A percentile compares a stretch with the other conserved stretches of the same genome.
phyloP scores from a whole-genome alignment of 2,329 filamentous ascomycete species.

The Aspergillus texensis region DNA sequence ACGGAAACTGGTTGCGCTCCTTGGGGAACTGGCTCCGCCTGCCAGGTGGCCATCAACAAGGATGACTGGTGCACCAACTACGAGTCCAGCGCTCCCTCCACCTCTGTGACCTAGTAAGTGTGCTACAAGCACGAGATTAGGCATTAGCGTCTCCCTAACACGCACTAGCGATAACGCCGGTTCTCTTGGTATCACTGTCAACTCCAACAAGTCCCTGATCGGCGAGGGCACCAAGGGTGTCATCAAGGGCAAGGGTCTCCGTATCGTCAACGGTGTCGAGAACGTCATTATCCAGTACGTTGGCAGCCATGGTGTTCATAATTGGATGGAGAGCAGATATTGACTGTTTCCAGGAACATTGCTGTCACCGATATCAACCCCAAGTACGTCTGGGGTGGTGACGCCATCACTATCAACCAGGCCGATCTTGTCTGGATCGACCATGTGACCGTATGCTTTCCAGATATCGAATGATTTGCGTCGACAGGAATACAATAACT shows the following conservation, averaged over 20 bases:
- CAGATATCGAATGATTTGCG: constrained; percentile 47
- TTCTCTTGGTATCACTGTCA: constrained; percentile 53
- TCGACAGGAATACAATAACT: constrained; percentile 27
- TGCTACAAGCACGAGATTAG: neutral
- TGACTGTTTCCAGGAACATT: constrained; percentile 44
- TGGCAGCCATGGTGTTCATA: constrained; percentile 51
- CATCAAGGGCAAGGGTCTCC: constrained; percentile 61
- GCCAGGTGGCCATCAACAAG: constrained; percentile 65
- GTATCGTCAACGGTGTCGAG: constrained; percentile 49
- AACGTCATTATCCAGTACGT: constrained; percentile 61
- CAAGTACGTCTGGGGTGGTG: constrained; percentile 62
- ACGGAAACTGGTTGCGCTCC: constrained; percentile 61
- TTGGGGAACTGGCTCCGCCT: constrained; percentile 55
- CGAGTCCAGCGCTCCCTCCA: constrained; percentile 54
- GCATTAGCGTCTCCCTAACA: neutral
- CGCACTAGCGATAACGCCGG: constrained; percentile 54
- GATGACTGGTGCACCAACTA: constrained; percentile 63
- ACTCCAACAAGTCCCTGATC: constrained; percentile 61
- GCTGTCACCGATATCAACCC: constrained; percentile 60
- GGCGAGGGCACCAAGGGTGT: constrained; percentile 57
- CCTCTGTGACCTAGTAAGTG: constrained; percentile 36
- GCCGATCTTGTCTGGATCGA: constrained; percentile 52
- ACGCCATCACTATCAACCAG: constrained; percentile 57
- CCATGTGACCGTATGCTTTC: constrained; percentile 27
- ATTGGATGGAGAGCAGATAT: neutral